phyloP scores from a whole-genome alignment of 2,329 filamentous ascomycete genomes.

The Polytolypa hystricis region DNA sequence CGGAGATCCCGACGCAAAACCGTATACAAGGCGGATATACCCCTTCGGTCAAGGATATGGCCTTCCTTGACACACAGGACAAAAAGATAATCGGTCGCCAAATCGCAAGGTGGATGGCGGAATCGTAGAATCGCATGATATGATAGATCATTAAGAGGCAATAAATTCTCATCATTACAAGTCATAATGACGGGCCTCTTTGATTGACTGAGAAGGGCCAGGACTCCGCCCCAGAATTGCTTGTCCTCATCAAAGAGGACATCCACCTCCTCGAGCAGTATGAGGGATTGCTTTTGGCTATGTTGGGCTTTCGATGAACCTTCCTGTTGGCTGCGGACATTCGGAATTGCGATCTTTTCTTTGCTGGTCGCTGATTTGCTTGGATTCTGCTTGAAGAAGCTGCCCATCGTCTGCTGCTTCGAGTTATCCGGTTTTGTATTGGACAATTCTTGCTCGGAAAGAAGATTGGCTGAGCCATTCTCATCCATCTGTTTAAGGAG shows the following conservation, averaged over 20 bases:
- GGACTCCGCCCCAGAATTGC: conserved; percentile 80
- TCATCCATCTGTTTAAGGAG: conserved; percentile 26
- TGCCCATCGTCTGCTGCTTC: conserved; percentile 66
- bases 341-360: conserved; percentile 20
- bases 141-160: conserved; percentile 64
- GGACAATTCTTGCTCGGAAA: conserved; percentile 10
- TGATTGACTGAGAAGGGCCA: conserved; percentile 67
- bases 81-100: conserved; percentile 70
- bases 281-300: conserved; percentile 81
- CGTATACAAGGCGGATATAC: conserved; percentile 59
- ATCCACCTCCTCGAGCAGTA: conserved; percentile 88
- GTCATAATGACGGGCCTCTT: conserved; percentile 91
- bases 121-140: conserved; percentile 79
- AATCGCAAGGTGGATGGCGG: conserved; percentile 49
- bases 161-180: conserved; percentile 79
- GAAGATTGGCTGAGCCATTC: conserved; percentile 27
- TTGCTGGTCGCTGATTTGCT: conserved; percentile 13
- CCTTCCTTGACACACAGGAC: conserved; percentile 81
- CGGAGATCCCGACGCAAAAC: conserved; percentile 63
- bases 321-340: conserved; percentile 13
- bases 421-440: conserved; percentile 43
- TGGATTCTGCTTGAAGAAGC: conserved; percentile 56
- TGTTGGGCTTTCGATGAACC: conserved; percentile 10
- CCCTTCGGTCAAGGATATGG: conserved; percentile 58
- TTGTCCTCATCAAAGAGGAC: conserved; percentile 91